phyloP scores from a whole-genome alignment of 345 rosid species.

The Geranium rotundifolium region DNA sequence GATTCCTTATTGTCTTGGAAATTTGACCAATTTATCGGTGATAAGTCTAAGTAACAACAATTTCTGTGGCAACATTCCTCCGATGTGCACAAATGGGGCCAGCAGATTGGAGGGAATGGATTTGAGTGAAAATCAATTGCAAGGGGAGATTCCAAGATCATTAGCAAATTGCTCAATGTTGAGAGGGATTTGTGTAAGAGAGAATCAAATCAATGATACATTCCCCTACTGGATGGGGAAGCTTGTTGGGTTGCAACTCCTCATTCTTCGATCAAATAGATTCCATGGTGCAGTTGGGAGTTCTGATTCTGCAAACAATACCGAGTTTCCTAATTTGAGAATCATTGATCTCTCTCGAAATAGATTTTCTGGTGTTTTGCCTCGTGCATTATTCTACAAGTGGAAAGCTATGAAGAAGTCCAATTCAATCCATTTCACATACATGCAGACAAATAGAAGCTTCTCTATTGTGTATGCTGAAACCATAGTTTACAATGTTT shows the following conservation, averaged over 20 bases:
- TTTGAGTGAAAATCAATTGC: slow-evolving; percentile 9
- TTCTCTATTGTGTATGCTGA: background rate
- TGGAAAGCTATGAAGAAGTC: slow-evolving; percentile 1
- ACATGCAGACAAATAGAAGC: no score
- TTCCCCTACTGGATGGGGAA: slow-evolving; percentile 9
- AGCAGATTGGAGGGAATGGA: slow-evolving; percentile 7
- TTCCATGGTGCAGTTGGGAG: slow-evolving; percentile 1
- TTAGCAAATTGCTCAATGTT: background rate
- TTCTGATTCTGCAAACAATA: background rate
- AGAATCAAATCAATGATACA: slow-evolving; percentile 5
- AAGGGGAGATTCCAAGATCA: slow-evolving; percentile 11
- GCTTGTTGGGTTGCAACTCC: slow-evolving; percentile 3
- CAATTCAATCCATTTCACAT: no score
- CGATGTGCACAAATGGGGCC: background rate
- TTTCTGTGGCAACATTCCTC: slow-evolving; percentile 11
- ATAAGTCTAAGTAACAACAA: slow-evolving; percentile 8
- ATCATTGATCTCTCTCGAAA: slow-evolving; percentile 10
- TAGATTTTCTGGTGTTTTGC: slow-evolving; percentile 6
- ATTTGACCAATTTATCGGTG: slow-evolving; percentile 3
- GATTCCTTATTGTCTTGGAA: slow-evolving; percentile 9
- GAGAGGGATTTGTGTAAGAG: slow-evolving; percentile 1
- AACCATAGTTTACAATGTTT: background rate
- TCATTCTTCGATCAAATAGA: slow-evolving; percentile 2
- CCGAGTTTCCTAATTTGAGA: no score
- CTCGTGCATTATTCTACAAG: background rate